Evolutionary conservation across 1,139 yeast species (phyloP).

Genomic region (Yamadazyma siamensis): DNA sequence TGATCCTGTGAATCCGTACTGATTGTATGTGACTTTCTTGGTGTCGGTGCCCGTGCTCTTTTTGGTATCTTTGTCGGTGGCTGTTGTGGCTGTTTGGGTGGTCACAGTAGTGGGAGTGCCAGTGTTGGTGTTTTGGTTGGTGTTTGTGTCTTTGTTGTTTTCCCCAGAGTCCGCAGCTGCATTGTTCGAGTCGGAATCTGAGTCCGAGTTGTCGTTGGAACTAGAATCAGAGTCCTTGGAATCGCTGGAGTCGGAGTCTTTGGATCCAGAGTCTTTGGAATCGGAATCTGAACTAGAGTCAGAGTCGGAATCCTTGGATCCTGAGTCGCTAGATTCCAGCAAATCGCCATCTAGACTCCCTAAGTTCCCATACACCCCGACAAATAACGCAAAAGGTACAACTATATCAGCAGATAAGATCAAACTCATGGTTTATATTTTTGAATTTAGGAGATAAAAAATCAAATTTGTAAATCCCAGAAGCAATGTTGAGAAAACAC

Average conservation of each 20-base stretch:
- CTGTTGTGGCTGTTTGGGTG: slow-evolving; percentile 3
- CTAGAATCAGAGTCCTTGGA: slow-evolving; percentile 1
- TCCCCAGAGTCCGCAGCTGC: slow-evolving; percentile 4
- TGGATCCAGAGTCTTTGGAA: not conserved
- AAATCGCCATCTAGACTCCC: slow-evolving; percentile 6
- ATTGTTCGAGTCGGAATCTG: slow-evolving; percentile 2
- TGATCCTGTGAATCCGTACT: slow-evolving; percentile 44
- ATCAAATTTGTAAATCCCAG: no score
- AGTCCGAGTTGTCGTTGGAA: slow-evolving; percentile 1
- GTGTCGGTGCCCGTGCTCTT: slow-evolving; percentile 8
- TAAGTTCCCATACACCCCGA: slow-evolving; percentile 4
- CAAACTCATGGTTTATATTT: no score
- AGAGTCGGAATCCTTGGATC: not conserved
- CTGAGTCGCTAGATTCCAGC: slow-evolving; percentile 1
- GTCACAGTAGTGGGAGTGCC: slow-evolving; percentile 2
- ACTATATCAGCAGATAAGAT: no score
- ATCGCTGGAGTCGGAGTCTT: slow-evolving; percentile 3
- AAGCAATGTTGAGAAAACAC: no score
- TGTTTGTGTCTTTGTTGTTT: slow-evolving; percentile 3
- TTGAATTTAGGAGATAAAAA: no score
- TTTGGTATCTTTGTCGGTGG: slow-evolving; percentile 9
- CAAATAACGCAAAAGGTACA: slow-evolving; percentile 6
- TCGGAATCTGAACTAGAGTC: slow-evolving; percentile 2
- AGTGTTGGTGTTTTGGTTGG: slow-evolving; percentile 8
- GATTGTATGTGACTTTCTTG: slow-evolving; percentile 27